A percentile compares a stretch with the other conserved stretches of the same genome.
Evolutionary conservation across 73 alveolate genomes (phyloP).

Genomic region (Durusdinium trenchii): DNA sequence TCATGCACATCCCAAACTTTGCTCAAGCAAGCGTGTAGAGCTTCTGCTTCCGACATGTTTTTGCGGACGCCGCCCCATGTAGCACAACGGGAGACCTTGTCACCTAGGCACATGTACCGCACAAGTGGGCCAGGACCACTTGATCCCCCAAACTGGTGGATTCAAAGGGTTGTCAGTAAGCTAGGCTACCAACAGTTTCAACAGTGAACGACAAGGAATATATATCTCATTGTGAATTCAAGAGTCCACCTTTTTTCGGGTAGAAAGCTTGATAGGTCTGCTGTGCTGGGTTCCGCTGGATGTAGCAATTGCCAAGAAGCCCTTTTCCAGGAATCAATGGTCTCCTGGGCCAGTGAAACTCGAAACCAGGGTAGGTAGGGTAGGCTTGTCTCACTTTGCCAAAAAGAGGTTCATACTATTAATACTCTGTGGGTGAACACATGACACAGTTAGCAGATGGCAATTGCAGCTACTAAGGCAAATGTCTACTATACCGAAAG

Average conservation of each 20-base stretch:
- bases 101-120: background rate
- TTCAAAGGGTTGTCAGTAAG: background rate
- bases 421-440: background rate
- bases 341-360: background rate
- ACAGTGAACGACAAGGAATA: no score
- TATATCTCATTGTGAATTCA: background rate
- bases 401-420: background rate
- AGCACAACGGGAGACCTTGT: background rate
- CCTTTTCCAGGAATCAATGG: conserved; percentile 28
- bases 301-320: background rate
- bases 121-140: background rate
- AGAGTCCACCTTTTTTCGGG: conserved; percentile 23
- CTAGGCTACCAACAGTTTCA: background rate
- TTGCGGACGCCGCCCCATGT: conserved; percentile 35
- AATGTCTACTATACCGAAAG: background rate
- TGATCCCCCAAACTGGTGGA: background rate
- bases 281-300: conserved; percentile 26
- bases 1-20: background rate
- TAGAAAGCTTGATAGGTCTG: conserved; percentile 38
- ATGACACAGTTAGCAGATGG: background rate
- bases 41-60: background rate
- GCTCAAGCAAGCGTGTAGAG: background rate
- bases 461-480: background rate
- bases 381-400: background rate
- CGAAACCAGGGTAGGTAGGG: background rate